phyloP scores from a whole-genome alignment of 2,329 filamentous ascomycete species.

The Bipolaris bicolor region DNA sequence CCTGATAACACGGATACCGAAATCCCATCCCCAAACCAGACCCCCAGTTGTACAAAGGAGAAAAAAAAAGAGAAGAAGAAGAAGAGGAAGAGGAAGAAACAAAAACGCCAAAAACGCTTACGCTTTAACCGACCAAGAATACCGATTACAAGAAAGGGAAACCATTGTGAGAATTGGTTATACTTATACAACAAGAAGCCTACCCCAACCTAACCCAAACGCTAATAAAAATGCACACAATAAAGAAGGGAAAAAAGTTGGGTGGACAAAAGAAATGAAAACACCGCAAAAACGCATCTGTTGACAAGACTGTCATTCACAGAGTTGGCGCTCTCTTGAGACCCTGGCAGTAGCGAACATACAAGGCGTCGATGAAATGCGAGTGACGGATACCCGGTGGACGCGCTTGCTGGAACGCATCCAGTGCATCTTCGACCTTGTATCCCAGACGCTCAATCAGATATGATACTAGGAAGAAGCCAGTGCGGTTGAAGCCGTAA shows the following conservation, averaged over 20 bases:
- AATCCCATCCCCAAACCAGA: no score
- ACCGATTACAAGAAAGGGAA: neutral
- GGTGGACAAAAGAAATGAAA: constrained; percentile 1
- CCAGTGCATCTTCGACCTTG: constrained; percentile 75
- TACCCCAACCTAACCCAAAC: neutral
- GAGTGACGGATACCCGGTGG: constrained; percentile 87
- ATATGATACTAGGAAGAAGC: constrained; percentile 89
- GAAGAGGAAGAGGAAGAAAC: no score
- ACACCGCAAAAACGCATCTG: neutral
- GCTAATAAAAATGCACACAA: neutral
- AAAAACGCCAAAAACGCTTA: neutral
- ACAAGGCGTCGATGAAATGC: constrained; percentile 85
- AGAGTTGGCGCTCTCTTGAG: constrained; percentile 47
- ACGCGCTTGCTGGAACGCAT: constrained; percentile 73
- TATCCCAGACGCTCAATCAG: constrained; percentile 81
- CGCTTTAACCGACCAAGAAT: neutral
- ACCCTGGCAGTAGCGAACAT: constrained; percentile 72
- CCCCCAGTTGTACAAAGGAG: neutral
- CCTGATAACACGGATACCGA: no score
- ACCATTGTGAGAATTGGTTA: no score
- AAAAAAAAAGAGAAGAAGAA: neutral
- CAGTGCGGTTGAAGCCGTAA: constrained; percentile 93
- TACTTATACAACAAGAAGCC: no score
- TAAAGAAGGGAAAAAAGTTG: neutral
- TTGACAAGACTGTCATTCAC: constrained; percentile 6